Evolutionary conservation across 768 basidiomycete genomes (phyloP), one percentile per base, ranked within the genome.

Genomic region (Suillus alpinus): DNA sequence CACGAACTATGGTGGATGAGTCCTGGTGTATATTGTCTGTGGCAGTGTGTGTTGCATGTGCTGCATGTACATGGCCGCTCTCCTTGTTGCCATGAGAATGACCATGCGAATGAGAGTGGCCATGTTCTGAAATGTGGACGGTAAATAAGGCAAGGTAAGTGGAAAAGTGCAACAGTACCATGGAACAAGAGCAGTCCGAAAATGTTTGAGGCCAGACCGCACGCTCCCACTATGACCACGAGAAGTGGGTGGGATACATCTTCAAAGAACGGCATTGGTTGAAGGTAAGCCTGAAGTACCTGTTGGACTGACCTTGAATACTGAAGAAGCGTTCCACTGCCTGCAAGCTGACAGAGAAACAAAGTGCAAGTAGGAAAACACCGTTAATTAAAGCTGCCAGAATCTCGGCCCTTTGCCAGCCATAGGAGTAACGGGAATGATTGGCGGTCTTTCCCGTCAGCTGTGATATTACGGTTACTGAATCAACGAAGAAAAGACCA

Each of bases 331-430:
- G 85, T 64, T 92, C 86, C 43, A 98, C 75, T 7, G 97, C 95
- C 73, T 99, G 95, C 66, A 98, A 77, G 52, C 84, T 87, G 65
- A 99, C 97, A 6, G 95, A 94, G 75, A 98, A 94, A 77, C 97
- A 99, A 0, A 98, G 84, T 0, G 97, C 97, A 46, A 98, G 83
- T 6, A 99, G 84, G 78, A 98, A 98, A 58, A 98, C 94, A 56
- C 95, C 97, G 68, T 99, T 99, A 66, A 98, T 78, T 51, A 98
- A 81, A 0, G 97, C 97, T 18, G 94, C 95, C 9, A 98, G 83
- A 62, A 97, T 95, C 71, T 97, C 95, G 16, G 97, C 97, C 62
- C 97, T 83, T 74, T 98, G 95, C 96, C 95, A 98, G 23, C 95
- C 95, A 72, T 98, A 98, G 3, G 96, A 94, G 74, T 97, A 97